A percentile compares a stretch with the other conserved stretches of the same genome.
phyloP scores from a whole-genome alignment of 306 rosid species.

The Glycine latifolia region DNA sequence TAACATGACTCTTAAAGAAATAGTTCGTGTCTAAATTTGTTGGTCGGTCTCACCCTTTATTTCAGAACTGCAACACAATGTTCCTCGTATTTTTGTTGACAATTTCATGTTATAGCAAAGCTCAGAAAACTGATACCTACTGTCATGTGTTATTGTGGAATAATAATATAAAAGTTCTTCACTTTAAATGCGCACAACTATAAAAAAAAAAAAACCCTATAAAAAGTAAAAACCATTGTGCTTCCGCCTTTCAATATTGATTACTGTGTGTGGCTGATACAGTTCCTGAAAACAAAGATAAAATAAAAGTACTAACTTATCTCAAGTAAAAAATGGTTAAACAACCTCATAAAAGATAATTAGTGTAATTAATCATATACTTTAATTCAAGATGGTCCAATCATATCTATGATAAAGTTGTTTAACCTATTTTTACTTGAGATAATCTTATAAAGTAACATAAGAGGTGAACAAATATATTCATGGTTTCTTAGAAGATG shows the following conservation, averaged over 20 bases:
- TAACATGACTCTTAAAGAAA: no score
- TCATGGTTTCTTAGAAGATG: constrained; percentile 28
- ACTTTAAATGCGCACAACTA: not conserved
- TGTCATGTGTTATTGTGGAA: not conserved
- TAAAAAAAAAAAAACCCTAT: no score
- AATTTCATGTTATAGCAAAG: not conserved
- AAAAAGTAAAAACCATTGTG: no score
- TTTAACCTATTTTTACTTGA: no score
- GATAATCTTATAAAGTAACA: not conserved
- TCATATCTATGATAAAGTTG: no score
- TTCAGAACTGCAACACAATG: not conserved
- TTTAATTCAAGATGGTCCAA: no score
- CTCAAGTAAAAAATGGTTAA: no score
- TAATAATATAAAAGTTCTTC: constrained; percentile 1
- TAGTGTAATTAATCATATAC: no score
- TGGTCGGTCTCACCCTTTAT: not conserved
- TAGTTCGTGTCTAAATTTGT: not conserved
- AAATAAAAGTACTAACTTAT: not conserved
- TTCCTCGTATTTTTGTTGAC: not conserved
- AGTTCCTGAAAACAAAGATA: not conserved
- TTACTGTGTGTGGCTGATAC: not conserved
- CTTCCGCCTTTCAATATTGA: not conserved
- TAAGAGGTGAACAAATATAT: not conserved
- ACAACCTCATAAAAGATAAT: no score
- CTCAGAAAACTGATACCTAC: not conserved